Conservation (phyloP, 2,329 filamentous ascomycete species). For the Cytospora piceicola region DNA sequence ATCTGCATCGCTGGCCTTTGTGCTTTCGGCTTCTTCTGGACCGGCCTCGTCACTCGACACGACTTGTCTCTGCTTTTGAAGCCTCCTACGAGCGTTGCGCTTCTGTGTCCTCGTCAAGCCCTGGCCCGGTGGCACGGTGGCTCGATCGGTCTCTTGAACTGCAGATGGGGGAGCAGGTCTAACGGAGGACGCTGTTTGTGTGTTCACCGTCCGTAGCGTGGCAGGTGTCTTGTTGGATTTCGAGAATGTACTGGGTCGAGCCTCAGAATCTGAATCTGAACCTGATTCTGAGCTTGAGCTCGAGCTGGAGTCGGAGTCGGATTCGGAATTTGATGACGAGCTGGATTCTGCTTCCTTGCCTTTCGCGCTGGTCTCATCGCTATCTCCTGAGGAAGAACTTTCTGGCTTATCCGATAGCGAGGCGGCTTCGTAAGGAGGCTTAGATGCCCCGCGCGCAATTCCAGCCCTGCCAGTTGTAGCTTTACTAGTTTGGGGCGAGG, state of each 20-base stretch:
- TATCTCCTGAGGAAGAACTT: conserved; percentile 12
- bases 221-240: background rate
- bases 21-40: background rate
- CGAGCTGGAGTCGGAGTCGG: conserved; percentile 39
- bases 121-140: conserved; percentile 34
- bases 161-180: background rate
- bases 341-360: background rate
- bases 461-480: conserved; percentile 2
- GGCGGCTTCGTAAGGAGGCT: conserved; percentile 30
- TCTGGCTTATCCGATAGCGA: conserved; percentile 29
- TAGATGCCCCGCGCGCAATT: background rate
- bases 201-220: background rate
- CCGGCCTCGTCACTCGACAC: conserved; percentile 9
- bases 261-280: conserved; percentile 45
- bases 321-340: conserved; percentile 23
- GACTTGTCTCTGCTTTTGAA: conserved; percentile 30
- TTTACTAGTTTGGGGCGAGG: conserved; percentile 10
- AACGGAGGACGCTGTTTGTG: conserved; percentile 1
- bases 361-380: background rate
- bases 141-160: background rate
- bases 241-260: conserved; percentile 35
- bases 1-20: conserved; percentile 33
- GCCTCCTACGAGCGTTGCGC: conserved; percentile 55
- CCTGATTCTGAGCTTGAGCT: conserved; percentile 38
- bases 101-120: conserved; percentile 51